These are phyloP conservation scores for Bacidia gigantensis DNA, from an alignment of 495 filamentous ascomycete genomes.

Conservation along the genomic window DNA sequence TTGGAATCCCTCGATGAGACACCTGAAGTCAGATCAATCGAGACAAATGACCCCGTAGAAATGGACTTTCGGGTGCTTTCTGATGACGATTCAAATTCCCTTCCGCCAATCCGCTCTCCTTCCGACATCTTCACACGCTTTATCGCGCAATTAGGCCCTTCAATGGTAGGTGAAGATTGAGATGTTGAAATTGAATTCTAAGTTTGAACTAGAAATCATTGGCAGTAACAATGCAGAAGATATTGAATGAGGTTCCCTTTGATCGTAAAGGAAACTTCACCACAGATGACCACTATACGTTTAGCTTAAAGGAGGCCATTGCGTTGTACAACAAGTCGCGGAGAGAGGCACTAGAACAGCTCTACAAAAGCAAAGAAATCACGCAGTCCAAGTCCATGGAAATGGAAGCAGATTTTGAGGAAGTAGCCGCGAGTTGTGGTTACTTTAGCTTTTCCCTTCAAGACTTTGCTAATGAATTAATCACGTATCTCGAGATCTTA, in stretches of 20 bases:
- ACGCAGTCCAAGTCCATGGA: constrained; percentile 48
- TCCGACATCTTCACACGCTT: constrained; percentile 80
- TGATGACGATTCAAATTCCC: neutral
- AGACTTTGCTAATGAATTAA: constrained; percentile 80
- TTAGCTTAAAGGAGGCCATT: constrained; percentile 66
- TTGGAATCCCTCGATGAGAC: constrained; percentile 55
- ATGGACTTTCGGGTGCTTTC: neutral
- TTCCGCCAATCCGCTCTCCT: constrained; percentile 32
- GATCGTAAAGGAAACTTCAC: constrained; percentile 49
- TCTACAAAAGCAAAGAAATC: constrained; percentile 67
- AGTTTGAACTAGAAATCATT: constrained; percentile 51
- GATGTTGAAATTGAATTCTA: no score
- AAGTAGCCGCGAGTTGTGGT: constrained; percentile 88
- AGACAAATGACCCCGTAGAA: neutral
- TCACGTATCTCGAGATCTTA: constrained; percentile 64
- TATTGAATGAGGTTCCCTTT: constrained; percentile 79
- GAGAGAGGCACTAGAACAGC: constrained; percentile 53
- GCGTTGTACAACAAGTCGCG: constrained; percentile 62
- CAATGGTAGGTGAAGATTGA: constrained; percentile 51
- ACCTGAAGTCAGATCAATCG: constrained; percentile 41
- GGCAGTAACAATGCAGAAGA: constrained; percentile 75
- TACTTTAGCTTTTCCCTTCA: constrained; percentile 85
- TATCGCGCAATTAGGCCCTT: constrained; percentile 74
- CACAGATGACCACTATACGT: constrained; percentile 62
- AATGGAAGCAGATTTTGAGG: constrained; percentile 86